Evolutionary conservation across 164 flowering plant species (phyloP).

Genomic region (Vitis cinerea): DNA sequence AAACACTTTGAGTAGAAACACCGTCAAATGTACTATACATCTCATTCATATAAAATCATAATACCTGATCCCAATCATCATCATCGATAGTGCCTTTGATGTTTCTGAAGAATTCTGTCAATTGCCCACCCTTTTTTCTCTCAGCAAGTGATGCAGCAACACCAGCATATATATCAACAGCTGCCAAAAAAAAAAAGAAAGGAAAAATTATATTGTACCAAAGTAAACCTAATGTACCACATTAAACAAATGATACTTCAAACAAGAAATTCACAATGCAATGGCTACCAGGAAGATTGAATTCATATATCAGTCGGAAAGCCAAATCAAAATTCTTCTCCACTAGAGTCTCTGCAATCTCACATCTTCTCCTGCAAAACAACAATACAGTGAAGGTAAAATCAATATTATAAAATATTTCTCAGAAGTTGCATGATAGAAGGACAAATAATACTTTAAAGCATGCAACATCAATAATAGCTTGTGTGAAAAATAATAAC

Average conservation of each 20-base stretch:
- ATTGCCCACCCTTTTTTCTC: slow-evolving; percentile 85
- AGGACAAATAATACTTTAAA: not conserved
- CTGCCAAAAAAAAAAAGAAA: slow-evolving; percentile 32
- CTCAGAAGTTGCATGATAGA: not conserved
- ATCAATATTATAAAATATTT: not conserved
- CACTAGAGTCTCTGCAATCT: slow-evolving; percentile 89
- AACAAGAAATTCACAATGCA: not conserved
- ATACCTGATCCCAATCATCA: slow-evolving; percentile 98
- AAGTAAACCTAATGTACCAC: not conserved
- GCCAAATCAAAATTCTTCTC: slow-evolving; percentile 97
- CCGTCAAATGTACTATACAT: no score
- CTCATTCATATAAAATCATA: not conserved
- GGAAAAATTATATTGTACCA: not conserved
- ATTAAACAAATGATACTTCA: not conserved
- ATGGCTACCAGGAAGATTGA: slow-evolving; percentile 80
- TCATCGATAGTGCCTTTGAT: slow-evolving; percentile 90
- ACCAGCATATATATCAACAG: slow-evolving; percentile 96
- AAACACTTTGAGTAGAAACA: no score
- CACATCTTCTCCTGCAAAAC: slow-evolving; percentile 81
- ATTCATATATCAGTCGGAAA: slow-evolving; percentile 81
- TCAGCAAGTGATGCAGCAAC: slow-evolving; percentile 98
- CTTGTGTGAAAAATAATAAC: not conserved
- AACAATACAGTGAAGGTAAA: not conserved
- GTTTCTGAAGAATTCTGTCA: slow-evolving; percentile 88
- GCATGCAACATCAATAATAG: not conserved